Conservation (phyloP, 176 grass and related monocot genomes). For the Luzula sylvatica region DNA sequence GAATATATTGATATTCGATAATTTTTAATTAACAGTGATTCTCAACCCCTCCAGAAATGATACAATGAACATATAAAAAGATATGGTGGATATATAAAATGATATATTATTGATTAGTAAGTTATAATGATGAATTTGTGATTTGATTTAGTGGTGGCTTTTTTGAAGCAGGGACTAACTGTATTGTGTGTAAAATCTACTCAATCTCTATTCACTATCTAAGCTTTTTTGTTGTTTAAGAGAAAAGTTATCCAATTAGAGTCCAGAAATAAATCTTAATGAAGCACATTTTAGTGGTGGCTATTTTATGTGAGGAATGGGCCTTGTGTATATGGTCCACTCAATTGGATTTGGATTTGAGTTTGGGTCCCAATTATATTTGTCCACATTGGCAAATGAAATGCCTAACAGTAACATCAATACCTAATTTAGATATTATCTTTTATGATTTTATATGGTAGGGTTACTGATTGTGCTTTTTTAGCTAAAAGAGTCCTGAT, state of each 20-base stretch:
- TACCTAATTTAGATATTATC: slow-evolving; percentile 8
- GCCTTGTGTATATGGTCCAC: background rate
- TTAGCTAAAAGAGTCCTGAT: no score
- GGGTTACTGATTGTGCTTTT: no score
- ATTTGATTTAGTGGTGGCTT: slow-evolving; percentile 11
- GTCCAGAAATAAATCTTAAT: background rate
- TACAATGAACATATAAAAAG: no score
- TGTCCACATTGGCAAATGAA: slow-evolving; percentile 5
- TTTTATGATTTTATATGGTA: no score
- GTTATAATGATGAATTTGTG: no score
- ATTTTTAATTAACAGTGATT: no score
- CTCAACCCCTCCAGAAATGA: no score
- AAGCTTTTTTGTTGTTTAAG: background rate
- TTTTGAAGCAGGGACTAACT: no score
- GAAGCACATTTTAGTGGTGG: background rate
- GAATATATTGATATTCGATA: no score
- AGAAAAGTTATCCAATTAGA: slow-evolving; percentile 1
- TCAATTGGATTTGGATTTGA: background rate
- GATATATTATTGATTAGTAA: no score
- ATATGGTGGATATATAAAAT: no score
- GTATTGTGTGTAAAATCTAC: no score
- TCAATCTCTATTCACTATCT: slow-evolving; percentile 5
- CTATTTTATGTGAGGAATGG: background rate
- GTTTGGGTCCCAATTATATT: background rate
- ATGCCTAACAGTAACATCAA: slow-evolving; percentile 12